These are phyloP conservation scores for Aspergillus fijiensis DNA, from an alignment of 2,329 filamentous ascomycete species.

Conservation along the genomic window DNA sequence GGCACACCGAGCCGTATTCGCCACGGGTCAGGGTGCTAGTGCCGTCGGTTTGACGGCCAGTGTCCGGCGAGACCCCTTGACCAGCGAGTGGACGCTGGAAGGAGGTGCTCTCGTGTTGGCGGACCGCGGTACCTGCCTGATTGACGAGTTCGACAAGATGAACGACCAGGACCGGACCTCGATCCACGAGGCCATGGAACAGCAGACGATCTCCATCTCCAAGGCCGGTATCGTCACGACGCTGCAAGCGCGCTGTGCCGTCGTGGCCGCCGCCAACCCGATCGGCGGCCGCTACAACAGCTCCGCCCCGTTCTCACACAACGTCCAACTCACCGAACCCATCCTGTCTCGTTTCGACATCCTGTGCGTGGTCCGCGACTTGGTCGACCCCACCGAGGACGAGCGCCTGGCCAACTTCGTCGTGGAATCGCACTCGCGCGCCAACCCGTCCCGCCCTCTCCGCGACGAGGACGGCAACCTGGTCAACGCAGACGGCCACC, in stretches of 20 bases:
- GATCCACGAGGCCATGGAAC: slow-evolving; percentile 99
- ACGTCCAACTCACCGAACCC: slow-evolving; percentile 94
- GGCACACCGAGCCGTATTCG: slow-evolving; percentile 93
- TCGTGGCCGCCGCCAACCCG: slow-evolving; percentile 94
- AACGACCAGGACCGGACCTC: slow-evolving; percentile 97
- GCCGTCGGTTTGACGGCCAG: slow-evolving; percentile 97
- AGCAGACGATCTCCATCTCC: slow-evolving; percentile 98
- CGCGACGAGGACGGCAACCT: slow-evolving; percentile 46
- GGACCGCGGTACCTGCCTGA: slow-evolving; percentile 90
- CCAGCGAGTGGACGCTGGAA: slow-evolving; percentile 95
- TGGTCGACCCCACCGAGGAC: slow-evolving; percentile 87
- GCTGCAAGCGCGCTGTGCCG: slow-evolving; percentile 89
- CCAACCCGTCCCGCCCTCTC: slow-evolving; percentile 66
- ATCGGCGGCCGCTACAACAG: slow-evolving; percentile 96
- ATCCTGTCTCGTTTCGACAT: slow-evolving; percentile 98
- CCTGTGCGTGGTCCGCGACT: slow-evolving; percentile 91
- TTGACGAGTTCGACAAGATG: slow-evolving; percentile 99
- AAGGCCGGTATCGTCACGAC: slow-evolving; percentile 99
- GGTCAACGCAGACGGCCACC: slow-evolving; percentile 46
- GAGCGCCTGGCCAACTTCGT: slow-evolving; percentile 93
- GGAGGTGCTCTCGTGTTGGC: slow-evolving; percentile 93
- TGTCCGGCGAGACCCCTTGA: slow-evolving; percentile 91
- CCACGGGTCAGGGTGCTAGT: slow-evolving; percentile 93
- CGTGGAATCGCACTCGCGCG: slow-evolving; percentile 87
- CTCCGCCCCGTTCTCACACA: slow-evolving; percentile 91